These are phyloP conservation scores for Barnettozyma californica DNA, from an alignment of 805 yeast genomes.

Conservation along the genomic window DNA sequence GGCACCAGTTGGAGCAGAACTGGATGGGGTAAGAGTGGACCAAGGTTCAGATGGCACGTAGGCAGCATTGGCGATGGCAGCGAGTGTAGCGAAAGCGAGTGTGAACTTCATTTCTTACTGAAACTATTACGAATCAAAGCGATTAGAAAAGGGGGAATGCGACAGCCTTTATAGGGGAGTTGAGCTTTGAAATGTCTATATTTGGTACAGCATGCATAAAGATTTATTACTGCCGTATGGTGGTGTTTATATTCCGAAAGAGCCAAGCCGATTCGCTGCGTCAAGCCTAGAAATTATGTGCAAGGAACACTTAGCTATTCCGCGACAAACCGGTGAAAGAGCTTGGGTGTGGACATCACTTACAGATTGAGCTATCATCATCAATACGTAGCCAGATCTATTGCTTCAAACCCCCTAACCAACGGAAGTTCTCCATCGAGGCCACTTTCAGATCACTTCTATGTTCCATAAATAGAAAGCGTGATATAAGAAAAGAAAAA, in stretches of 20 bases:
- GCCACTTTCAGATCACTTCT: too few species aligned
- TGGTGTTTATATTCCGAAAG: not conserved
- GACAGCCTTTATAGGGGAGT: not conserved
- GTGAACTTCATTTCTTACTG: conserved; percentile 16
- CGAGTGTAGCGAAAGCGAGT: conserved; percentile 35
- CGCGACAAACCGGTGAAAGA: not conserved
- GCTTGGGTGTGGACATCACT: not conserved
- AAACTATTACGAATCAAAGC: not conserved
- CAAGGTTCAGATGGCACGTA: conserved; percentile 62
- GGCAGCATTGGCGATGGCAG: conserved; percentile 51
- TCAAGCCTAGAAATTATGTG: not conserved
- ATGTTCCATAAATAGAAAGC: not conserved
- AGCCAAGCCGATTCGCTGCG: not conserved
- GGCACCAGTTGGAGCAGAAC: conserved; percentile 47
- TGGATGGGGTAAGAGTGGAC: conserved; percentile 66
- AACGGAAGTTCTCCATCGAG: too few species aligned
- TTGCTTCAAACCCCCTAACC: too few species aligned
- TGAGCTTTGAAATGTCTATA: not conserved
- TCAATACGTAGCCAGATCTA: too few species aligned
- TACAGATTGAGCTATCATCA: too few species aligned
- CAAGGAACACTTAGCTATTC: not conserved
- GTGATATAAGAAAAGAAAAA: too few species aligned
- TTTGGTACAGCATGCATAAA: not conserved
- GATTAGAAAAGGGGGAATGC: not conserved
- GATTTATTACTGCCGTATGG: too few species aligned